A percentile compares a stretch with the other conserved stretches of the same genome.
phyloP scores from a whole-genome alignment of 129 eudicot genomes.

The Centrapalus pauciflorus region DNA sequence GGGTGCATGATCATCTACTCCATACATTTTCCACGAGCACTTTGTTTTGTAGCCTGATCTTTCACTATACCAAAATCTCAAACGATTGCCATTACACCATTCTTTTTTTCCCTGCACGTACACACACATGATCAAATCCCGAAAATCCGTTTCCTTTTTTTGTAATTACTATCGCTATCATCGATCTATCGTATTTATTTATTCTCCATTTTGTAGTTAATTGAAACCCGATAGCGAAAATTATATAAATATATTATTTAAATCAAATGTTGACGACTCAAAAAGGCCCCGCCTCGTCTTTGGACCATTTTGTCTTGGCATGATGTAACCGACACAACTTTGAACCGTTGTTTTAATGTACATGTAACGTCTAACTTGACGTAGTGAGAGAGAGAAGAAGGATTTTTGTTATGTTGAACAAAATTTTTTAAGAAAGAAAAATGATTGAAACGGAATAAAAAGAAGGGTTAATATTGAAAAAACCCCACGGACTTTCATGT shows the following conservation, averaged over 20 bases:
- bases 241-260: too few relatives aligned
- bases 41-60: conserved; percentile 32
- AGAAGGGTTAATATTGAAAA: too few relatives aligned
- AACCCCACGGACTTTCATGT: too few relatives aligned
- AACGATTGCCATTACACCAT: conserved; percentile 1
- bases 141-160: background rate
- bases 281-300: background rate
- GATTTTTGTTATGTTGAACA: too few relatives aligned
- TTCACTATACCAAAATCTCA: background rate
- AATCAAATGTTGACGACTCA: background rate
- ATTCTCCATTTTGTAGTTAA: background rate
- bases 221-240: background rate
- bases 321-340: background rate
- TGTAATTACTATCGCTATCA: background rate
- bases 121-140: background rate
- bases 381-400: too few relatives aligned
- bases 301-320: background rate
- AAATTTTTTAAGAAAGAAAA: too few relatives aligned
- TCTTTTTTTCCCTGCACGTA: background rate
- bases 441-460: too few relatives aligned
- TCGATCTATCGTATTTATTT: background rate
- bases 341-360: background rate
- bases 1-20: conserved; percentile 27
- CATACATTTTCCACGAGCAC: conserved; percentile 23
- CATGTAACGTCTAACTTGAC: too few relatives aligned